Base-by-base conservation (phyloP, 1,284 basidiomycete genomes). In the Cutaneotrichosporon cutaneum region DNA sequence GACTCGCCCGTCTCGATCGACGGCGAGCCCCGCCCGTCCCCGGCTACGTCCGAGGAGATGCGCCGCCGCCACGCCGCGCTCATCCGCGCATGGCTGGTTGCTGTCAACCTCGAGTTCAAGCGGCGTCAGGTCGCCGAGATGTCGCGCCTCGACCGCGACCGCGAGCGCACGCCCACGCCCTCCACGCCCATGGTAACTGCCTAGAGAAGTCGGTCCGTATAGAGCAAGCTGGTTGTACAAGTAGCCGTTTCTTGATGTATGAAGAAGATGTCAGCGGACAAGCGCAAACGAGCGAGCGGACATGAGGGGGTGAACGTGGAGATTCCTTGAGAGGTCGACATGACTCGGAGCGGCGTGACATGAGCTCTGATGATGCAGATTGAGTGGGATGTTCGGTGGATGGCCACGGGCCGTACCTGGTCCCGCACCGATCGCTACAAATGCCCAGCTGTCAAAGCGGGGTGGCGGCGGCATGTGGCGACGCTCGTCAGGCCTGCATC, bases 41-140 rank as follows among this genome's bases (percentile, higher is more conserved):
- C 45, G 8, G 51, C 39, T n/a, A 39, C 55, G 0, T 14, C 36
- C 18, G 55, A 56, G 5, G 73, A 74, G 42, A 62, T 68, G 59
- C 61, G 71, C 47, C 65, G 70, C 44, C 61, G 70, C 44, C 76
- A 78, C 56, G 75, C 74, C 2, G 68, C 69, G 5, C 62, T 78
- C 54, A 78, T 78, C 63, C 67, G 70, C 57, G 67, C 73, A 3
- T 78, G 75, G 76, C 58, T 78, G n/a, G 67, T 78, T 4, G 74
- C 74, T 50, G 76, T 78, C 42, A 78, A 78, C 58, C 62, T 77
- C 35, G 72, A 73, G 58, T 78, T 68, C 45, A 70, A 70, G 65
- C 55, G 69, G 24, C 61, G 63, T 42, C 59, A 69, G 57, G 44
- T 74, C 13, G 70, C 67, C 16, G 51, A 59, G 42, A 21, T 45